phyloP scores from a whole-genome alignment of 1,139 yeast genomes.

The Arxiozyma bovina region DNA sequence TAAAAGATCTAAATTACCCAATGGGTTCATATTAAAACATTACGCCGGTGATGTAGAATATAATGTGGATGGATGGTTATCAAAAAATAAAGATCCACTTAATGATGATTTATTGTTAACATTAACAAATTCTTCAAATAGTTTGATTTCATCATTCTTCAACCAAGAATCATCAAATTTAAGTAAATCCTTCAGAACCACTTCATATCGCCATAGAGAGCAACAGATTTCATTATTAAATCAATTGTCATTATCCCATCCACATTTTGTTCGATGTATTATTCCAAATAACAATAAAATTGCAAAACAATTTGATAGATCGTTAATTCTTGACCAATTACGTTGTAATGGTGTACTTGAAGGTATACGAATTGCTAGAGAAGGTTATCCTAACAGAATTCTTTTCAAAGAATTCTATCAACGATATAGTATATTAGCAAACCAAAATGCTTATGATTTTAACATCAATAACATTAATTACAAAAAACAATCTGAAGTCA shows the following conservation, averaged over 20 bases:
- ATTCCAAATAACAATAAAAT: constrained; percentile 75
- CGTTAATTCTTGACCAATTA: constrained; percentile 75
- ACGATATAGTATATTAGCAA: constrained; percentile 56
- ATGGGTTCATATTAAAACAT: constrained; percentile 75
- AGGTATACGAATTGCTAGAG: constrained; percentile 93
- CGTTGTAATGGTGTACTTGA: constrained; percentile 97
- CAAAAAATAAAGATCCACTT: constrained; percentile 89
- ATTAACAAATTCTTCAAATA: constrained; percentile 49
- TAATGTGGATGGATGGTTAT: constrained; percentile 85
- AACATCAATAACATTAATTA: constrained; percentile 34
- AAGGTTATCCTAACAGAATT: constrained; percentile 92
- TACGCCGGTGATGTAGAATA: constrained; percentile 96
- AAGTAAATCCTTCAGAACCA: constrained; percentile 52
- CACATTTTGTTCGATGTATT: constrained; percentile 95
- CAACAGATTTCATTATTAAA: constrained; percentile 66
- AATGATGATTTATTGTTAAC: constrained; percentile 62
- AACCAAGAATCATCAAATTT: constrained; percentile 3
- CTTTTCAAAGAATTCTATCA: constrained; percentile 70
- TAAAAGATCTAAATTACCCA: constrained; percentile 57
- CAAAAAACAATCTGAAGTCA: constrained; percentile 59
- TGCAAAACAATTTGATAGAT: constrained; percentile 65
- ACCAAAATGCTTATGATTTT: constrained; percentile 33
- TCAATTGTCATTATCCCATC: constrained; percentile 73
- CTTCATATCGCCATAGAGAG: constrained; percentile 78
- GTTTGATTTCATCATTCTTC: constrained; percentile 44